phyloP scores from a whole-genome alignment of 1,284 basidiomycete genomes.

The Tilletia indica region DNA sequence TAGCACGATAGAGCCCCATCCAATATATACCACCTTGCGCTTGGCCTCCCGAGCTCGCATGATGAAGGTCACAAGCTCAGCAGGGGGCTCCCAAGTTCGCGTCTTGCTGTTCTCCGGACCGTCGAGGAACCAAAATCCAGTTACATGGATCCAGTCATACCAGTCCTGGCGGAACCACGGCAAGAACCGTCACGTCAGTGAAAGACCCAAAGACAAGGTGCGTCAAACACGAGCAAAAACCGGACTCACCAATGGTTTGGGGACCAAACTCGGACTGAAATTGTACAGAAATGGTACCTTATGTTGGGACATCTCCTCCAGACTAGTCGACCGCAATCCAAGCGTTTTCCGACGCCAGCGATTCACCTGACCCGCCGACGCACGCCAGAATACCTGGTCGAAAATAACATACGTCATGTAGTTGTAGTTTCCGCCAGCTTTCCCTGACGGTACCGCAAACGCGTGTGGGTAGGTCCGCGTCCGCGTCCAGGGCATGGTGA shows the following conservation, averaged over 20 bases:
- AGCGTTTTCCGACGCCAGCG: slow-evolving; percentile 80
- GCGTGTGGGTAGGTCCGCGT: slow-evolving; percentile 92
- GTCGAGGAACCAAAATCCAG: slow-evolving; percentile 60
- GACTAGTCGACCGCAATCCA: slow-evolving; percentile 73
- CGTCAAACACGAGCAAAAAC: slow-evolving; percentile 45
- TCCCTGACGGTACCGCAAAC: slow-evolving; percentile 86
- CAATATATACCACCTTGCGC: slow-evolving; percentile 95
- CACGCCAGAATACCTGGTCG: slow-evolving; percentile 97
- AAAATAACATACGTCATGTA: slow-evolving; percentile 96
- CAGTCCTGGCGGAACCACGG: slow-evolving; percentile 69
- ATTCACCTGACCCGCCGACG: slow-evolving; percentile 82
- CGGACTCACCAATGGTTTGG: slow-evolving; percentile 60
- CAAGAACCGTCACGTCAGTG: no score
- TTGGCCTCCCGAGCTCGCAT: slow-evolving; percentile 68
- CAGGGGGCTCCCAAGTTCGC: slow-evolving; percentile 78
- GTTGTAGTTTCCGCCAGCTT: slow-evolving; percentile 90
- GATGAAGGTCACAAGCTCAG: slow-evolving; percentile 77
- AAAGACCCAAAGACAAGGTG: no score
- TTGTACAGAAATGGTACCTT: slow-evolving; percentile 97
- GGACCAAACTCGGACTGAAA: slow-evolving; percentile 77
- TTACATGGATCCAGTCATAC: slow-evolving; percentile 97
- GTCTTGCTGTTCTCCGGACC: slow-evolving; percentile 78
- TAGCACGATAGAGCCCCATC: slow-evolving; percentile 97
- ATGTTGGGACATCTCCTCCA: slow-evolving; percentile 91
- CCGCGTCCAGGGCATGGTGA: slow-evolving; percentile 76